Base-by-base conservation (phyloP, 2,329 filamentous ascomycete species). In the Sporothrix protearum region DNA sequence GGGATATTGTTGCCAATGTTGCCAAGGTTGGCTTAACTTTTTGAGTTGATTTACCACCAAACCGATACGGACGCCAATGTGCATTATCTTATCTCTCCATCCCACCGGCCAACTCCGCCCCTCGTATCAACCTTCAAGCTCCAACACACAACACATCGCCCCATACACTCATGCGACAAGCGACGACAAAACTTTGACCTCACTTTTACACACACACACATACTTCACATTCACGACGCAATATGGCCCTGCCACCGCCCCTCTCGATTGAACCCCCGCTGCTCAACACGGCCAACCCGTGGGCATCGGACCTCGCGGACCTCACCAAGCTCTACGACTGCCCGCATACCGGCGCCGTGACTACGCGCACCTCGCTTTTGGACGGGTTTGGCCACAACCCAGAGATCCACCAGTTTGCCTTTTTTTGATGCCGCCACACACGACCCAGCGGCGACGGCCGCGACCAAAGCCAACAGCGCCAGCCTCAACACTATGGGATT, bases 401-500 rank as follows among this genome's bases (percentile, higher is more conserved):
- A 1, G 75, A 77, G 0, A 78, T 85, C 1, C 90, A 94, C 77
- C 89, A 90, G 77, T 91, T 89, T 74, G 81, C 85, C 1, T 91
- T 93, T 93, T 78, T 92, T 92, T 79, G 81, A 88, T 66, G 16
- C 74, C 42, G 51, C 77, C 64, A 57, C 75, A 9, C 78, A 80
- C 30, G 73, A 78, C 19, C 70, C 75, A 25, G 73, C 73, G n/a
- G 71, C 8, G 6, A 30, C 36, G 12, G 71, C 57, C 39, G 66
- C 53, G 49, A 61, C 19, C 71, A 73, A 33, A 53, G 57, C 76
- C 2, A 77, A 78, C 64, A 81, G 76, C 51, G 84, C 83, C 2
- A 87, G 84, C 69, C 78, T 94, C 69, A 94, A 95, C 77, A 92
- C 87, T 0, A 82, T 93, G 1, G 92, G 92, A 4, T 95, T 94